Evolutionary conservation across 2,329 filamentous ascomycete species (phyloP).

Genomic region (Aspergillus pseudoviridinutans): DNA sequence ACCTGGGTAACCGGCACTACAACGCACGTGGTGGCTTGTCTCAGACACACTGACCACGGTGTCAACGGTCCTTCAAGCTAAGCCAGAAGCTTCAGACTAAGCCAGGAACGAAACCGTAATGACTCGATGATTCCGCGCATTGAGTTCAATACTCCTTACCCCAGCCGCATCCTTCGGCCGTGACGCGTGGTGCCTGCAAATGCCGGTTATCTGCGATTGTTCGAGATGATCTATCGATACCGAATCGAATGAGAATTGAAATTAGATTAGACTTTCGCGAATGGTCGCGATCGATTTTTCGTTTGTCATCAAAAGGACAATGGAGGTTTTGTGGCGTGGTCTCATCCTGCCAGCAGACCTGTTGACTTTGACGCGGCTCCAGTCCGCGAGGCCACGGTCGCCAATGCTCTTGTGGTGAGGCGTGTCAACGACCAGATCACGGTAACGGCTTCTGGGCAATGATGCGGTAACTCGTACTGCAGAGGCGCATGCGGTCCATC

Average conservation of each 20-base stretch:
- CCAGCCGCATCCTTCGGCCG: too few species aligned
- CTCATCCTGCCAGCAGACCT: conserved; percentile 2
- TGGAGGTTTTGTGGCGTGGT: not conserved
- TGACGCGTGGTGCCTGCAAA: too few species aligned
- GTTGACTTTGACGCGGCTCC: not conserved
- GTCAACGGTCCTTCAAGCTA: not conserved
- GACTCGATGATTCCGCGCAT: not conserved
- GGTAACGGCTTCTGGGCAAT: conserved; percentile 46
- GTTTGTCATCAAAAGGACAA: not conserved
- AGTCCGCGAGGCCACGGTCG: not conserved
- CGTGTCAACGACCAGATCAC: not conserved
- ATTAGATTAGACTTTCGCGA: not conserved
- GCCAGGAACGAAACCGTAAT: too few species aligned
- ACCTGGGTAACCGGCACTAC: not conserved
- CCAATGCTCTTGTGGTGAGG: too few species aligned
- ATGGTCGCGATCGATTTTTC: not conserved
- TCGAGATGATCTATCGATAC: too few species aligned
- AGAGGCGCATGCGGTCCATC: conserved; percentile 53
- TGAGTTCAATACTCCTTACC: too few species aligned
- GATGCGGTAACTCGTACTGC: conserved; percentile 52
- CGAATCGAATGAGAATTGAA: not conserved
- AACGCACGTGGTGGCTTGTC: not conserved
- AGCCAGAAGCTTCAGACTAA: too few species aligned
- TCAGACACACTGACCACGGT: not conserved
- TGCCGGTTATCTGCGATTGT: too few species aligned